Evolutionary conservation across 257 asterid species (phyloP).

Genomic region (Petrea volubilis): DNA sequence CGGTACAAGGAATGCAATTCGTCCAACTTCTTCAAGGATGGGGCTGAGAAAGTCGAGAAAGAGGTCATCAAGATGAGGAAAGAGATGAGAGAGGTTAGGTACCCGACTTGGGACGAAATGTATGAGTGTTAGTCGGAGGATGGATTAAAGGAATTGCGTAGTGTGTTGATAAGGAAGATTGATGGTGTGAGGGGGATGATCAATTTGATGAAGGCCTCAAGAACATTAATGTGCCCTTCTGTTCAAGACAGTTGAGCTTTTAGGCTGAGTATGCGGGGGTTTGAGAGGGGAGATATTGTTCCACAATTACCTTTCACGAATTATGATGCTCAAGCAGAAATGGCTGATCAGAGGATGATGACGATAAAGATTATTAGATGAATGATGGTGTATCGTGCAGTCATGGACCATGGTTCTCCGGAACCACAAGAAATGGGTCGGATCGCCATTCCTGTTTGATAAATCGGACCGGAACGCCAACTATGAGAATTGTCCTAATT

Average conservation of each 20-base stretch:
- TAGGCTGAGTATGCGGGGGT: neutral
- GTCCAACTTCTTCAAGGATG: neutral
- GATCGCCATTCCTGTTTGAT: no score
- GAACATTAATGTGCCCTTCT: neutral
- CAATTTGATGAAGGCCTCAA: neutral
- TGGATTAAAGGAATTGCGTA: neutral
- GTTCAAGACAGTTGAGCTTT: neutral
- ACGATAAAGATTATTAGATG: no score
- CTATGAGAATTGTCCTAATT: neutral
- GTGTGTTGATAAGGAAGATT: neutral
- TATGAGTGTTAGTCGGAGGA: neutral
- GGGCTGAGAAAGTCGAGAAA: neutral
- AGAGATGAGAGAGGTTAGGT: neutral
- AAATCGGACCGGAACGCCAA: no score
- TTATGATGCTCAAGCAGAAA: neutral
- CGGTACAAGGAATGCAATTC: neutral
- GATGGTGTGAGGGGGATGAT: slow-evolving; percentile 13
- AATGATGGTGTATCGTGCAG: no score
- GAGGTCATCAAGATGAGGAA: slow-evolving; percentile 7
- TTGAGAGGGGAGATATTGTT: neutral
- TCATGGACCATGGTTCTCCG: neutral
- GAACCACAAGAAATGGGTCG: neutral
- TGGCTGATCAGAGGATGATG: neutral
- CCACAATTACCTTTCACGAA: neutral
- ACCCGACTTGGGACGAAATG: neutral